These are phyloP conservation scores for Chalciporus sp. DNA, from an alignment of 1,284 basidiomycete species.

Conservation along the genomic window DNA sequence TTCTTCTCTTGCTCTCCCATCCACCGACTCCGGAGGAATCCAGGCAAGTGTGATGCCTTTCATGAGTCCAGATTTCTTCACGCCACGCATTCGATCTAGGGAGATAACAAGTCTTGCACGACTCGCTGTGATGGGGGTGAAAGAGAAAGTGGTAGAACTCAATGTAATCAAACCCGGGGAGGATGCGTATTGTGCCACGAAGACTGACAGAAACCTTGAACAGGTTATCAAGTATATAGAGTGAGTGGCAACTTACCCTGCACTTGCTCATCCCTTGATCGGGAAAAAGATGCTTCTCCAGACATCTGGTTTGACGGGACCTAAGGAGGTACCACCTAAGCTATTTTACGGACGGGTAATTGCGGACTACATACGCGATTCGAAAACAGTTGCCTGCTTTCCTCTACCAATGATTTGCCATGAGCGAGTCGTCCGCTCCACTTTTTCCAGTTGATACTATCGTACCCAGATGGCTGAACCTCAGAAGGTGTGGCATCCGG, in stretches of 20 bases:
- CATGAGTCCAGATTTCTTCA: slow-evolving; percentile 58
- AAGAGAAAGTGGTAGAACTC: slow-evolving; percentile 49
- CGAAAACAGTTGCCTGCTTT: slow-evolving; percentile 44
- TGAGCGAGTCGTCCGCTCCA: slow-evolving; percentile 50
- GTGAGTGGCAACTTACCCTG: slow-evolving; percentile 41
- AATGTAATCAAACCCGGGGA: slow-evolving; percentile 61
- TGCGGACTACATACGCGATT: slow-evolving; percentile 35
- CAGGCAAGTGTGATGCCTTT: slow-evolving; percentile 56
- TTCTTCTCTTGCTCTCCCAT: slow-evolving; percentile 44
- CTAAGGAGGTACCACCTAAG: slow-evolving; percentile 15
- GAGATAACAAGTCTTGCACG: slow-evolving; percentile 49
- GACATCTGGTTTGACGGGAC: background rate
- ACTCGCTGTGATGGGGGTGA: slow-evolving; percentile 54
- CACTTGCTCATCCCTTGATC: slow-evolving; percentile 26
- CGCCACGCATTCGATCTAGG: slow-evolving; percentile 49
- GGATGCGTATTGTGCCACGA: slow-evolving; percentile 58
- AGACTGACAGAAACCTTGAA: slow-evolving; percentile 43
- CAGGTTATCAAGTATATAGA: background rate
- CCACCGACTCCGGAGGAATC: slow-evolving; percentile 32
- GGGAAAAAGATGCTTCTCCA: slow-evolving; percentile 1
- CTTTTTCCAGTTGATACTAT: slow-evolving; percentile 53
- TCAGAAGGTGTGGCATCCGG: slow-evolving; percentile 9
- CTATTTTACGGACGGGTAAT: background rate
- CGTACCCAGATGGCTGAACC: slow-evolving; percentile 6
- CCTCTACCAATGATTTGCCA: slow-evolving; percentile 46